Base-by-base conservation (phyloP, 1,284 basidiomycete species). In the Cutaneotrichosporon sp. region DNA sequence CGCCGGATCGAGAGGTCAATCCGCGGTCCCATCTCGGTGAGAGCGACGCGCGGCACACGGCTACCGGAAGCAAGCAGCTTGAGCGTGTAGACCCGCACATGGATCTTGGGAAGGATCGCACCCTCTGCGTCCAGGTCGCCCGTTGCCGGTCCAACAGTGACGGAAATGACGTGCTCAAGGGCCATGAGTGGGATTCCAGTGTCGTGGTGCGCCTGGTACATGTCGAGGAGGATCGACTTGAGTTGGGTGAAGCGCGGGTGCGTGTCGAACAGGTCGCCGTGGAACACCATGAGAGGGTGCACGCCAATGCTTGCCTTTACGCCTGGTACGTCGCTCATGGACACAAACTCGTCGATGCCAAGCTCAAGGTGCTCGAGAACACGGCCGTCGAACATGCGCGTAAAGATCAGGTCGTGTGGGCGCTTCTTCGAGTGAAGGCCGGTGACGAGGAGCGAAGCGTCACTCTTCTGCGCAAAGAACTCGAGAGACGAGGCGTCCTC, bases 341-440 rank as follows among this genome's bases (percentile, higher is more conserved):
- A 83, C 64, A 86, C 85, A 73, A 88, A 93, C 40, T 83, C 85
- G 58, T 93, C 89, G 26, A 99, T 88, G 6, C 94, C 94, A 22
- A 97, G 82, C 82, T 99, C 97, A 65, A 93, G 86, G 90, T 97
- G 95, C 79, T 99, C 97, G 73, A 99, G 83, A 26, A 98, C 87
- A 72, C 87, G 84, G 34, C 88, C 86, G 73, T 97, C 90, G 72
- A 90, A 99, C 85, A 90, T 94, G 61, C 97, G 83, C 14, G 89
- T 89, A 73, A 97, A 89, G 3, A 90, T 88, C 63, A 99, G 79
- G 61, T 91, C 89, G 75, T 98, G 86, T 16, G 95, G 95, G 60
- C 95, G 84, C 80, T 99, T 99, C 83, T 99, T 99, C 57, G 89
- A 91, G 74, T 90, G 92, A 74, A 95, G 90, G 1, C 92, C 96